Evolutionary conservation across 1,284 basidiomycete genomes (phyloP).

Genomic region (Papiliotrema fonsecae): DNA sequence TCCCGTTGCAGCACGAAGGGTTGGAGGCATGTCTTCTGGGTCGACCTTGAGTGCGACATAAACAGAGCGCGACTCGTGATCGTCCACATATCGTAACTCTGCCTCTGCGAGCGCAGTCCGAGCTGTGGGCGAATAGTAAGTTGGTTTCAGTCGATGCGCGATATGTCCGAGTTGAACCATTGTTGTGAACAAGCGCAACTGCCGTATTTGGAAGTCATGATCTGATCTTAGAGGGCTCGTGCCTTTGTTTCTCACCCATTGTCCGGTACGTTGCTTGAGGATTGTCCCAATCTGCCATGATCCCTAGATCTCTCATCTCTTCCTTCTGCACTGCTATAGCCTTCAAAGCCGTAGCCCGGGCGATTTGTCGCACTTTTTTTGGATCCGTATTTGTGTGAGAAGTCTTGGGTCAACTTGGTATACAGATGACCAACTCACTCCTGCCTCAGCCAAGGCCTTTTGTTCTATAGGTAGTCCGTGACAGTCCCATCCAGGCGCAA

Average conservation of each 20-base stretch:
- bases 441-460: conserved; percentile 74
- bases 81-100: conserved; percentile 84
- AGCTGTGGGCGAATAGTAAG: conserved; percentile 94
- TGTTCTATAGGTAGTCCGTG: conserved; percentile 97
- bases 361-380: conserved; percentile 64
- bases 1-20: conserved; percentile 16
- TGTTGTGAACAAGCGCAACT: conserved; percentile 76
- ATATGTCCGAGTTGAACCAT: conserved; percentile 75
- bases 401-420: conserved; percentile 17
- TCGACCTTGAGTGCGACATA: conserved; percentile 72
- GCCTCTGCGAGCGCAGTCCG: conserved; percentile 92
- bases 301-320: conserved; percentile 76
- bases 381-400: conserved; percentile 55
- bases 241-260: conserved; percentile 58
- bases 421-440: conserved; percentile 50
- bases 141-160: conserved; percentile 80
- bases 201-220: conserved; percentile 79
- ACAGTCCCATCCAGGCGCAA: conserved; percentile 96
- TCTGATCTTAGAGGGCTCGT: conserved; percentile 52
- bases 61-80: conserved; percentile 80
- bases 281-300: conserved; percentile 87
- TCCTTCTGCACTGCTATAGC: conserved; percentile 72
- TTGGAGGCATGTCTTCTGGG: conserved; percentile 31
- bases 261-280: conserved; percentile 77
- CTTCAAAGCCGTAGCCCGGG: conserved; percentile 66